These are phyloP conservation scores for Ophiostoma sp. DNA, from an alignment of 2,329 filamentous ascomycete species.

Conservation along the genomic window DNA sequence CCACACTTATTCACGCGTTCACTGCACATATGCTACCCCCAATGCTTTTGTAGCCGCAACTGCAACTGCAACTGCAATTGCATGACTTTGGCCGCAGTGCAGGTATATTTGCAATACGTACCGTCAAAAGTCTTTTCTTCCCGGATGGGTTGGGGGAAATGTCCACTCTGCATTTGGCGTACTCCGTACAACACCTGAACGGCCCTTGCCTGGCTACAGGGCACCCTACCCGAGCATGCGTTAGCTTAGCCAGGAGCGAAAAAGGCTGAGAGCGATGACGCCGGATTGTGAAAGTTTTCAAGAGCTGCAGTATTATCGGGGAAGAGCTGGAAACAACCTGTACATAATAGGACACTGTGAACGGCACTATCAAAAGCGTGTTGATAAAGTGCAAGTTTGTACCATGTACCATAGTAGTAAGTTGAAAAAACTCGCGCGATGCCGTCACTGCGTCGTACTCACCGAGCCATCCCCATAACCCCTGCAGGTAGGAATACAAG, in stretches of 20 bases:
- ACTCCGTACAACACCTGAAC: background rate
- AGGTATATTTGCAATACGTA: background rate
- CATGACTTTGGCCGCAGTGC: background rate
- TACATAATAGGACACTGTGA: background rate
- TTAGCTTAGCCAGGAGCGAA: slow-evolving; percentile 6
- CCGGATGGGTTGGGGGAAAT: background rate
- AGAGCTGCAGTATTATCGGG: background rate
- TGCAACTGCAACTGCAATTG: background rate
- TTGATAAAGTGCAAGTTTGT: background rate
- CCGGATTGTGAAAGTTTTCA: background rate
- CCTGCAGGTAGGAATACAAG: background rate
- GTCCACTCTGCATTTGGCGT: background rate
- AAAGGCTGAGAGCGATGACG: background rate
- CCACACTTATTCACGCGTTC: background rate
- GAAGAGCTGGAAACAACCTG: background rate
- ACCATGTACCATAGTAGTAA: too few relatives aligned
- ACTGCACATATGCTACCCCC: background rate
- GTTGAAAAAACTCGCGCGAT: slow-evolving; percentile 13
- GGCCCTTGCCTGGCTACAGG: background rate
- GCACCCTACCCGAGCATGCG: background rate
- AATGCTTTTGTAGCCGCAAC: background rate
- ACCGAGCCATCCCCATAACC: background rate
- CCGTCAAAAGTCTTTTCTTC: background rate
- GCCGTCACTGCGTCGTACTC: slow-evolving; percentile 22
- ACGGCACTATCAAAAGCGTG: background rate